Conservation (phyloP, 345 rosid species). For the Noccaea caerulescens region DNA sequence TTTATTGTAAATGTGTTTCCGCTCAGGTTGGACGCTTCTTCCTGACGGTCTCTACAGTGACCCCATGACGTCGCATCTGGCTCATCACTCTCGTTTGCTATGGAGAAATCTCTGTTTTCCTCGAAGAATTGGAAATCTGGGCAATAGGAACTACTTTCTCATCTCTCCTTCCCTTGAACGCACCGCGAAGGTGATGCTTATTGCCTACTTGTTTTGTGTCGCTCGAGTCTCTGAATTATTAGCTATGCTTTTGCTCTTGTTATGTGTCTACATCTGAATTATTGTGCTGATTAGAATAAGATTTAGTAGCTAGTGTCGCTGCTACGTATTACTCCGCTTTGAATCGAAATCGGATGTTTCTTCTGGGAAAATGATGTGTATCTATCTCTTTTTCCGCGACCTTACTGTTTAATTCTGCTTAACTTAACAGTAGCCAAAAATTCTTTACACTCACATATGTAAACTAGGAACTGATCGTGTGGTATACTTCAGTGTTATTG, state of each 20-base stretch:
- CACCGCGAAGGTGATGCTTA: slow-evolving; percentile 36
- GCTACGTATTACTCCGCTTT: not conserved
- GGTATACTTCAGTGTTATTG: slow-evolving; percentile 52
- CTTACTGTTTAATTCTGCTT: not conserved
- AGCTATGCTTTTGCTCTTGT: not conserved
- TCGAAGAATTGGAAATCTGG: slow-evolving; percentile 1
- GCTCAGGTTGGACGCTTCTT: slow-evolving; percentile 21
- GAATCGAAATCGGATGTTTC: not conserved
- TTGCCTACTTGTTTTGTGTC: not conserved
- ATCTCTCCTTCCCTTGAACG: slow-evolving; percentile 29
- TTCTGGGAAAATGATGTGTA: not conserved
- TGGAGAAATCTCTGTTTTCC: slow-evolving; percentile 33
- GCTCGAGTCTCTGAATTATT: not conserved
- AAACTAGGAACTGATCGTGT: not conserved
- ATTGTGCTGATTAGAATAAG: not conserved
- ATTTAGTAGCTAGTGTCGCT: not conserved
- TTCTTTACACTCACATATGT: not conserved
- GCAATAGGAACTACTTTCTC: slow-evolving; percentile 30
- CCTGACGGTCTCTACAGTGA: slow-evolving; percentile 7
- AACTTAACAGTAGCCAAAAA: not conserved
- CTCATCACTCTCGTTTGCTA: slow-evolving; percentile 38
- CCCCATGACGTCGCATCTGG: slow-evolving; percentile 36
- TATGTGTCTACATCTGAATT: not conserved
- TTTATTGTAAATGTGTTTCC: slow-evolving; percentile 2
- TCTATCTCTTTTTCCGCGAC: too few species aligned